Base-by-base conservation (phyloP, 1,139 yeast genomes). In the Yueomyces sp. region DNA sequence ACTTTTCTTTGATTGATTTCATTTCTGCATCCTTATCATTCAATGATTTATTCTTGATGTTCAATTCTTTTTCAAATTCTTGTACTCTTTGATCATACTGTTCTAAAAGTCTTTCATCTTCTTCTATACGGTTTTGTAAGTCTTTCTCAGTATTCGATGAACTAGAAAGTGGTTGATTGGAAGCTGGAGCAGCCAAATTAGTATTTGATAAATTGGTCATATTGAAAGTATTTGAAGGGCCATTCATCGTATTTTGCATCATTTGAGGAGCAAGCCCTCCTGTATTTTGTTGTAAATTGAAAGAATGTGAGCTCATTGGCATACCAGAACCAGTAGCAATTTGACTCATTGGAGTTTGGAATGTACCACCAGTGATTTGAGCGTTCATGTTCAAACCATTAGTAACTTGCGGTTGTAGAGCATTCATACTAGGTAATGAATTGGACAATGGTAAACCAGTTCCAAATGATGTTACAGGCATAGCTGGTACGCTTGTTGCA, bases 11-110 rank as follows among this genome's bases (percentile, higher is more conserved):
- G 44, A 84, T 62, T 45, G 75, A 72, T 39, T 67, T 70, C 43
- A 83, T 68, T 55, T 81, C 80, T 47, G 84, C 94, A 53, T 84
- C 87, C 56, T 84, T 86, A 5, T 89, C 72, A 5, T 78, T 78
- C 41, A 85, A 64, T 60, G 86, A 95, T 57, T 74, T 69, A 46
- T 79, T 75, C 41, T 82, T 69, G 42, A 75, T 76, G 35, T 63
- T 57, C 49, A 87, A 67, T 56, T 89, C 96, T 38, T 69, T 70
- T 63, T 89, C 97, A 51, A 89, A 72, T 38, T 81, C 75, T 60
- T 82, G 83, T 25, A 89, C 96, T 46, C 95, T 72, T 44, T 80
- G 73, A 57, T 89, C 96, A 59, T 89, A 89, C 59, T 87, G 96
- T 59, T 82, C 86, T 47, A 89, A 70, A 65, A 89, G 68, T 52